phyloP scores from a whole-genome alignment of 2,329 filamentous ascomycete genomes.

The Mycosphaerella sp. region DNA sequence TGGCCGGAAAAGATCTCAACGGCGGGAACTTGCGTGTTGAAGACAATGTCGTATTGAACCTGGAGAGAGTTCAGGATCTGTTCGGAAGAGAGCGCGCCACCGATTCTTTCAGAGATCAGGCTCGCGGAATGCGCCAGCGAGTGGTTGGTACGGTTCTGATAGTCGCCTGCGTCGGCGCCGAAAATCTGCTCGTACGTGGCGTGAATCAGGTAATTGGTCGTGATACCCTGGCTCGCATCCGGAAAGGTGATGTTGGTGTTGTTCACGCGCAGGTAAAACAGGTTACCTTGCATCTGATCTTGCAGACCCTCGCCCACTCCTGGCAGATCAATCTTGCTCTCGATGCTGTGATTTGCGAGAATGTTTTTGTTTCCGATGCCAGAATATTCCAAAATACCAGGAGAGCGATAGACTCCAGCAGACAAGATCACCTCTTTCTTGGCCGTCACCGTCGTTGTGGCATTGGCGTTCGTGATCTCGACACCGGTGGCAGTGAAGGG shows the following conservation, averaged over 20 bases:
- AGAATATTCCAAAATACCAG: constrained; percentile 54
- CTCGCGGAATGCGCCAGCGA: constrained; percentile 8
- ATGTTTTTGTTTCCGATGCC: constrained; percentile 50
- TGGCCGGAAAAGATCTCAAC: constrained; percentile 14
- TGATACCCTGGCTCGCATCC: constrained; percentile 6
- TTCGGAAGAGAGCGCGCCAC: constrained; percentile 9
- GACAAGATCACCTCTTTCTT: constrained; percentile 32
- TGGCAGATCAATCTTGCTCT: constrained; percentile 28
- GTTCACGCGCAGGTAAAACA: constrained; percentile 4
- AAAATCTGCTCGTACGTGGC: constrained; percentile 15
- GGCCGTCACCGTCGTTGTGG: constrained; percentile 35
- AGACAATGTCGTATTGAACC: constrained; percentile 15
- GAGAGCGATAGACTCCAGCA: constrained; percentile 48
- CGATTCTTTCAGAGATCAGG: constrained; percentile 9
- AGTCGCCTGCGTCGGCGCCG: constrained; percentile 6
- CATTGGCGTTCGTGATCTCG: constrained; percentile 37
- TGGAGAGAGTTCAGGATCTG: constrained; percentile 13
- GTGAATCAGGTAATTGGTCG: constrained; percentile 13
- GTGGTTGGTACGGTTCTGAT: constrained; percentile 2
- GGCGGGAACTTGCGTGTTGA: constrained; percentile 8
- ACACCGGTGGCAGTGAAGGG: constrained; percentile 49
- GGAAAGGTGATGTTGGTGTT: constrained; percentile 12
- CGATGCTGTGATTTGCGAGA: constrained; percentile 37
- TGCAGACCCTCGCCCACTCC: constrained; percentile 30
- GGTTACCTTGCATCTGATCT: constrained; percentile 24